Base-by-base conservation (phyloP, 2,329 filamentous ascomycete species). In the Dactylellina sp. region DNA sequence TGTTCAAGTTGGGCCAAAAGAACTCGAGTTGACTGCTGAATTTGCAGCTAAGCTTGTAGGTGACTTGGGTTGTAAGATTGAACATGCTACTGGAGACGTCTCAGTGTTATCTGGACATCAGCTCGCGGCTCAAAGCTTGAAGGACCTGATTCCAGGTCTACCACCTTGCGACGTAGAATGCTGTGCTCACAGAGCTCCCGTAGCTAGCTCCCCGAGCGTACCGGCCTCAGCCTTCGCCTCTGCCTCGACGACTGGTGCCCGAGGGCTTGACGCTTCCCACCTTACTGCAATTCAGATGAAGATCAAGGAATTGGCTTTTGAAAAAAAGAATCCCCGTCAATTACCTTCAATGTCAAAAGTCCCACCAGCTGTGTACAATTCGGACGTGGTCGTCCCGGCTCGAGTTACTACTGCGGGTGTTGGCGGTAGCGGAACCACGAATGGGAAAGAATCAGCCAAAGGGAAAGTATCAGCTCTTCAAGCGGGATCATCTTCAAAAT, bases 311-410 rank as follows among this genome's bases (percentile, higher is more conserved):
- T 25, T 74, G 9, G 35, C 40, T 9, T 20, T 66, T 5, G 70
- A 74, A 16, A 49, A 56, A 40, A 37, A 56, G 9, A 74, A 74
- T n/a, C 70, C 70, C 49, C 70, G 70, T n/a, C 56, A 74, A 25
- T 40, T 74, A 1, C 49, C 42, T 14, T 24, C 61, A 6, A 47
- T 74, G 7, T 64, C 68, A 2, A 60, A 65, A 32, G 16, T 55
- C 7, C 18, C 32, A 47, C 52, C 44, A 16, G 52, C 12, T 25
- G 24, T 20, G 5, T 71, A 59, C 50, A 46, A 6, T 39, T 32
- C 14, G 2, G 68, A 72, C 7, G 9, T 37, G 1, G n/a, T 12
- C 24, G 12, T 24, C 14, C 32, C 4, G 47, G n/a, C 49, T 18
- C 16, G 37, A 37, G n/a, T 7, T 2, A 7, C 1, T n/a, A 18